Conservation (phyloP, 805 yeast species). For the Candida pini region DNA sequence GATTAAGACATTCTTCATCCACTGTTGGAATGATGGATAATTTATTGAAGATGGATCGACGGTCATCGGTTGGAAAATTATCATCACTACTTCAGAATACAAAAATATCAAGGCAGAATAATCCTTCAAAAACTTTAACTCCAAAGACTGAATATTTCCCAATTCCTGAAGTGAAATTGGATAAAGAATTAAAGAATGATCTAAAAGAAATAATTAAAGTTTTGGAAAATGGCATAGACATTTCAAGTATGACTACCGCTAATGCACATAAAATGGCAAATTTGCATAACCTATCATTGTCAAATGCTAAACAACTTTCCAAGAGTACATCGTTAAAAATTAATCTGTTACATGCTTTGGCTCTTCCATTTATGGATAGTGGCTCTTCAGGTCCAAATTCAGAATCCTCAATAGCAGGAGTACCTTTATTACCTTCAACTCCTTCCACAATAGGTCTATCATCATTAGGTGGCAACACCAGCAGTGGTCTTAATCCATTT, state of each 20-base stretch:
- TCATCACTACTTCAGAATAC: conserved; percentile 39
- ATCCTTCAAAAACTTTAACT: conserved; percentile 3
- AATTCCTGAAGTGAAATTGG: too few species aligned
- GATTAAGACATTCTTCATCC: conserved; percentile 13
- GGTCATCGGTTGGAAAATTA: conserved; percentile 43
- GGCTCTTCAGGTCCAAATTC: conserved; percentile 5
- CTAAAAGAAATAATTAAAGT: conserved; percentile 44
- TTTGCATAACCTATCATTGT: conserved; percentile 52
- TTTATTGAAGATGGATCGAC: conserved; percentile 31
- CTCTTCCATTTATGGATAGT: conserved; percentile 58
- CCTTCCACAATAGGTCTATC: conserved; percentile 23
- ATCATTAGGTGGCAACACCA: conserved; percentile 8
- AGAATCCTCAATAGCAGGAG: conserved; percentile 17
- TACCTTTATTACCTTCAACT: conserved; percentile 19
- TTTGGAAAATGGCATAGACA: conserved; percentile 33
- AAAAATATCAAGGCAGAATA: conserved; percentile 9
- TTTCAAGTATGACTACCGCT: conserved; percentile 18
- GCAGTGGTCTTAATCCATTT: conserved; percentile 17
- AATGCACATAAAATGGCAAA: conserved; percentile 37
- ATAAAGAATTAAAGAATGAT: conserved; percentile 32
- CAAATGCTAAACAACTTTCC: conserved; percentile 31
- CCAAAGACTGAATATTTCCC: too few species aligned
- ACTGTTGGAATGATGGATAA: conserved; percentile 18
- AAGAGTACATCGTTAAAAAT: conserved; percentile 39
- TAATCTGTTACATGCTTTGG: conserved; percentile 53